Evolutionary conservation across 2,329 filamentous ascomycete species (phyloP).

Genomic region (Aspergillus sp.): DNA sequence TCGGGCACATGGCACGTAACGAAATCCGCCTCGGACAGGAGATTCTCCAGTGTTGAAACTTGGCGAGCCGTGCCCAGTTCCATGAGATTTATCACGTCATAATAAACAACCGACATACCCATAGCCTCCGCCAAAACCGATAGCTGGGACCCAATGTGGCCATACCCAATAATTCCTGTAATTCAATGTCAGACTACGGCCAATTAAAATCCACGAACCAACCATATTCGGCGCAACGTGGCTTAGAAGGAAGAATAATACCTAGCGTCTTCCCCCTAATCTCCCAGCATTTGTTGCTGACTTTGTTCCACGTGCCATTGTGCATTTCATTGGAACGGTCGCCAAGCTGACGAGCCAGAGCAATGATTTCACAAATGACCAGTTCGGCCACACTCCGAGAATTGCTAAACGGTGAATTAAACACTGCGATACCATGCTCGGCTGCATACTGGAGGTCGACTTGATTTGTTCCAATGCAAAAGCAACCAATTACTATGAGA

Average conservation of each 20-base stretch:
- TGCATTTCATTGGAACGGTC: slow-evolving; percentile 96
- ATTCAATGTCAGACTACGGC: slow-evolving; percentile 12
- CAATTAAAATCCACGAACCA: neutral
- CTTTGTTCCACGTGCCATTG: slow-evolving; percentile 95
- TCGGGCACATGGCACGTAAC: slow-evolving; percentile 94
- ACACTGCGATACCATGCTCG: slow-evolving; percentile 78
- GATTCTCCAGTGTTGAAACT: slow-evolving; percentile 71
- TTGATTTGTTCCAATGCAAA: slow-evolving; percentile 90
- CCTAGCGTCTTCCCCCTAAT: slow-evolving; percentile 95
- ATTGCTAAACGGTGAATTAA: slow-evolving; percentile 99
- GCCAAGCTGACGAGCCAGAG: slow-evolving; percentile 84
- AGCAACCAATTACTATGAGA: slow-evolving; percentile 92
- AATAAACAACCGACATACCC: slow-evolving; percentile 98
- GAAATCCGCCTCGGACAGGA: slow-evolving; percentile 82
- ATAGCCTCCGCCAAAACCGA: slow-evolving; percentile 95
- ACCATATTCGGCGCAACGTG: neutral
- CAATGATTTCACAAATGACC: slow-evolving; percentile 91
- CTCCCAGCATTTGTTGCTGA: slow-evolving; percentile 95
- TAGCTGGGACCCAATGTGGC: slow-evolving; percentile 93
- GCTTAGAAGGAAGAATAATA: slow-evolving; percentile 29
- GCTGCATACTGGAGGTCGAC: slow-evolving; percentile 47
- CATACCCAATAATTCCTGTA: slow-evolving; percentile 89
- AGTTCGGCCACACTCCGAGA: slow-evolving; percentile 95
- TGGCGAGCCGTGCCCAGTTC: slow-evolving; percentile 84
- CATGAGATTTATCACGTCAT: slow-evolving; percentile 93